These are phyloP conservation scores for Entomophthora muscae DNA, from an alignment of 371 early-diverging fungal species.

Conservation along the genomic window DNA sequence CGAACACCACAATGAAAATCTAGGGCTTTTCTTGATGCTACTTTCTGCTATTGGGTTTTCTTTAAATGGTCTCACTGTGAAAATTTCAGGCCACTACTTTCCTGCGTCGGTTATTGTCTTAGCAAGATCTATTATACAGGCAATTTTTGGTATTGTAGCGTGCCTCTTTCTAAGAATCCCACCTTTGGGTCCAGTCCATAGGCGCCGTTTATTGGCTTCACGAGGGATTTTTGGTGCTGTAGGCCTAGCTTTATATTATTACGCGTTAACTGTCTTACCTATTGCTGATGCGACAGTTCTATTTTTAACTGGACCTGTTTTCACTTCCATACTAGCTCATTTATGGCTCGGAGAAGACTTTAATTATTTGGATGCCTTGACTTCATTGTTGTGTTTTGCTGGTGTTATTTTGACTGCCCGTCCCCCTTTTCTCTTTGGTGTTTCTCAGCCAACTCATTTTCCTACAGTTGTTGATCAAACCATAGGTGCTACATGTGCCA, in stretches of 20 bases:
- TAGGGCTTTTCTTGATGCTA: conserved; percentile 30
- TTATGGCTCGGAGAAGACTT: conserved; percentile 45
- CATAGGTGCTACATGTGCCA: conserved; percentile 2
- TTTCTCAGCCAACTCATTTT: neutral
- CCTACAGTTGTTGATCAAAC: neutral
- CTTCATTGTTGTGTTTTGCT: conserved; percentile 29
- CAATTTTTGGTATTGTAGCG: conserved; percentile 24
- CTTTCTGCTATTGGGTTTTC: conserved; percentile 53
- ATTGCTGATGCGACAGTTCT: conserved; percentile 59
- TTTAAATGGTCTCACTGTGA: conserved; percentile 49
- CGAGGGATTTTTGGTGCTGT: conserved; percentile 43
- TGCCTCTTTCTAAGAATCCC: conserved; percentile 26
- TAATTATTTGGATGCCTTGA: conserved; percentile 30
- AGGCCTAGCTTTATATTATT: conserved; percentile 54
- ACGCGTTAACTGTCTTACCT: conserved; percentile 39
- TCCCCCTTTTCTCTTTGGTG: conserved; percentile 36
- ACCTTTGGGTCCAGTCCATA: conserved; percentile 31
- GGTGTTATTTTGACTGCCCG: conserved; percentile 48
- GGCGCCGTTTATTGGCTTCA: conserved; percentile 32
- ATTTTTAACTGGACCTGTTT: conserved; percentile 59
- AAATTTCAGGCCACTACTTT: conserved; percentile 27
- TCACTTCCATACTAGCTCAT: conserved; percentile 48
- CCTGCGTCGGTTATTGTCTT: conserved; percentile 51
- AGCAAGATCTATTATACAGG: conserved; percentile 45
- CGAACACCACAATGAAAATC: conserved; percentile 13